These are phyloP conservation scores for Hypoxylon fuscum DNA, from an alignment of 495 filamentous ascomycete genomes.

Conservation along the genomic window DNA sequence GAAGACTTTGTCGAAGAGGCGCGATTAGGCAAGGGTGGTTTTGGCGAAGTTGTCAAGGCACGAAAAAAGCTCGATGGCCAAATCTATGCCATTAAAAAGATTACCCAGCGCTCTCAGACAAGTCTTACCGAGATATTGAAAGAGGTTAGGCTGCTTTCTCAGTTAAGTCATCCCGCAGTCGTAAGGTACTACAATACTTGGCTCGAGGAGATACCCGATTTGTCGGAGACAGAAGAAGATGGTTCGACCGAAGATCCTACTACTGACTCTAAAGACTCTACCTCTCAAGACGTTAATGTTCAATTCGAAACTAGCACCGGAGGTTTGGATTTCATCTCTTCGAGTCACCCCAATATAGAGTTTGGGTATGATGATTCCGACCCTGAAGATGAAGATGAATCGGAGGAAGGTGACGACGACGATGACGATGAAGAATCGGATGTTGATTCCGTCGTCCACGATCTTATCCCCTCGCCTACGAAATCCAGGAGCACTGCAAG, in stretches of 20 bases:
- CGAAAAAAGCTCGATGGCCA: conserved; percentile 92
- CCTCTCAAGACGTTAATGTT: conserved; percentile 64
- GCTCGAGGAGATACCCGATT: conserved; percentile 76
- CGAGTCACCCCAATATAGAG: conserved; percentile 80
- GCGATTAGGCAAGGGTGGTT: conserved; percentile 89
- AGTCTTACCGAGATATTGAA: conserved; percentile 87
- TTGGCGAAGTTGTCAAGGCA: conserved; percentile 96
- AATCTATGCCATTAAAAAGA: conserved; percentile 96
- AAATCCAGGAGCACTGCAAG: conserved; percentile 46
- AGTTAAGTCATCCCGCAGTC: conserved; percentile 93
- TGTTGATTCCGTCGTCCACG: conserved; percentile 30
- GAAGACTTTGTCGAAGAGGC: conserved; percentile 92
- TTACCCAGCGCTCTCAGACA: conserved; percentile 79
- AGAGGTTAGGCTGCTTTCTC: conserved; percentile 88
- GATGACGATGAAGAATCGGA: conserved; percentile 50
- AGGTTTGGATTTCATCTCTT: conserved; percentile 93
- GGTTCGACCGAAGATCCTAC: conserved; percentile 63
- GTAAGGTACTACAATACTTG: conserved; percentile 96
- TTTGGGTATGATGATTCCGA: conserved; percentile 80
- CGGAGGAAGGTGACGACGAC: conserved; percentile 50
- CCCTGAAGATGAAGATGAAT: conserved; percentile 53
- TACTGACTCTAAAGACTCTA: conserved; percentile 46
- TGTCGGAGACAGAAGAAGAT: conserved; percentile 65
- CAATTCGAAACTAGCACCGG: conserved; percentile 70
- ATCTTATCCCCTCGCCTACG: conserved; percentile 40